phyloP scores from a whole-genome alignment of 352 stramenopile genomes.

The Thalassiosira mediterranea region DNA sequence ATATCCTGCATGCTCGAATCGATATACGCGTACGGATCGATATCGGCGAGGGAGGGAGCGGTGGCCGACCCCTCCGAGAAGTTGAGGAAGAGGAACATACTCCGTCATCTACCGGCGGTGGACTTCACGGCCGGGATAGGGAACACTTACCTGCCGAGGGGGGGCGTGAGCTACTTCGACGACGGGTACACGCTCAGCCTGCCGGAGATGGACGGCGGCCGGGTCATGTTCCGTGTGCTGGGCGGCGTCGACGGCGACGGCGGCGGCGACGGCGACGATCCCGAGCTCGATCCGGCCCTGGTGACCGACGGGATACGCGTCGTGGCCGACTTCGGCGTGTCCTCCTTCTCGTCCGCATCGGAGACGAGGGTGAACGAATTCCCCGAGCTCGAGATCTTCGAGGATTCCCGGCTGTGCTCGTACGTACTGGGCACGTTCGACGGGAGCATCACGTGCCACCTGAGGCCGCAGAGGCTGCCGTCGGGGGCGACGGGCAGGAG shows the following conservation, averaged over 20 bases:
- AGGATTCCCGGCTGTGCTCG: slow-evolving; percentile 69
- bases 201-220: slow-evolving; percentile 74
- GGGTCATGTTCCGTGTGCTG: slow-evolving; percentile 69
- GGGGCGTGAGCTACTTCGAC: slow-evolving; percentile 78
- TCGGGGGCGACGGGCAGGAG: neutral
- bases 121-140: slow-evolving; percentile 79
- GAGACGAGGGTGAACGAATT: slow-evolving; percentile 83
- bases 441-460: slow-evolving; percentile 69
- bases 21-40: slow-evolving; percentile 79
- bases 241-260: slow-evolving; percentile 36
- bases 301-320: slow-evolving; percentile 81
- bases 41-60: slow-evolving; percentile 72
- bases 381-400: slow-evolving; percentile 84
- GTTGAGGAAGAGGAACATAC: slow-evolving; percentile 76
- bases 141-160: slow-evolving; percentile 77
- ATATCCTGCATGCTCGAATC: slow-evolving; percentile 81
- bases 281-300: slow-evolving; percentile 31
- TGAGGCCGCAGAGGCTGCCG: slow-evolving; percentile 66
- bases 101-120: slow-evolving; percentile 78
- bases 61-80: slow-evolving; percentile 72
- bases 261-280: neutral
- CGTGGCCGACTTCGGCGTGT: slow-evolving; percentile 75
- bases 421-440: slow-evolving; percentile 71
- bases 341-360: slow-evolving; percentile 64
- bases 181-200: slow-evolving; percentile 79